Conservation (phyloP, 2,329 filamentous ascomycete genomes). For the Trichophyton benhamiae region DNA sequence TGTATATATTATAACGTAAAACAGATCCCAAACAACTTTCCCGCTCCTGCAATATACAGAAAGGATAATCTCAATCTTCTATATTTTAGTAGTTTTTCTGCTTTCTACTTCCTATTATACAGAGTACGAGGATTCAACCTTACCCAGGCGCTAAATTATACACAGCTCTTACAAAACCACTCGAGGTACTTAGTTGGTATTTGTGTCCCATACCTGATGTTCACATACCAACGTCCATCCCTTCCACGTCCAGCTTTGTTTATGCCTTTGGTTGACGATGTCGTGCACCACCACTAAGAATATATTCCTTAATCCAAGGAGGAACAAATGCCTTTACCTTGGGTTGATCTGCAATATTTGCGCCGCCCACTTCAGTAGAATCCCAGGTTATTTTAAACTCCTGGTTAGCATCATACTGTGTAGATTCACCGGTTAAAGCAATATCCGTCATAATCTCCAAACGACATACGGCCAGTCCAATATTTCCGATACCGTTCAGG, state of each 20-base stretch:
- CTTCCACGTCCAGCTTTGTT: not conserved
- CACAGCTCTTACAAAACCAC: too few species aligned
- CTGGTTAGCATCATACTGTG: constrained; percentile 46
- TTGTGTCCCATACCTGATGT: not conserved
- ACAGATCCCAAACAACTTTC: too few species aligned
- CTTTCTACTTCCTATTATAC: too few species aligned
- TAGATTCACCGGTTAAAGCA: constrained; percentile 54
- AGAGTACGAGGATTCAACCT: too few species aligned
- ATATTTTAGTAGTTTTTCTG: too few species aligned
- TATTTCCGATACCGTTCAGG: constrained; percentile 64
- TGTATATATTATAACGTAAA: too few species aligned
- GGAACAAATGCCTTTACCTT: constrained; percentile 73
- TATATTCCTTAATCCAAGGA: constrained; percentile 50
- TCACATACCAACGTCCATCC: not conserved
- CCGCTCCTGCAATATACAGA: too few species aligned
- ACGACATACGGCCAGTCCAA: constrained; percentile 76
- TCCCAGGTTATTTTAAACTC: constrained; percentile 50
- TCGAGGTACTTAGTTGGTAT: too few species aligned
- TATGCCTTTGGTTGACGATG: constrained; percentile 17
- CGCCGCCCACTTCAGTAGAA: constrained; percentile 32
- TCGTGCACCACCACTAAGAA: constrained; percentile 28
- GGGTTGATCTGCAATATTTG: constrained; percentile 31
- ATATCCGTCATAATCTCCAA: constrained; percentile 84
- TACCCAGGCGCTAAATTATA: too few species aligned
- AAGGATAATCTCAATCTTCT: too few species aligned